Base-by-base conservation (phyloP, 176 grass and related monocot species). In the Pontederia paniculata region DNA sequence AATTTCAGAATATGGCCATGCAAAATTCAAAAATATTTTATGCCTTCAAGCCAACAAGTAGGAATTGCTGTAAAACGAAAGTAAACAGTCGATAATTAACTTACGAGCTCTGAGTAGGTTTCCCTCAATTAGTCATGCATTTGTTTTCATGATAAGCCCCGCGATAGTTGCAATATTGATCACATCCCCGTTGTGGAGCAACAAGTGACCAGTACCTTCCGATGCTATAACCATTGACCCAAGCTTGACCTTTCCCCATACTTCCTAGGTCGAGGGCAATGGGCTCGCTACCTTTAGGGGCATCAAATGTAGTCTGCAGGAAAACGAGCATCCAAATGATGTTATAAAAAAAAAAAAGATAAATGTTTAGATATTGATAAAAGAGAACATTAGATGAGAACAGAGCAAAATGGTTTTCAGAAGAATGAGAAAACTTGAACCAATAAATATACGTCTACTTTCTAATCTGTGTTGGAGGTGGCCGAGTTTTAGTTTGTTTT, bases 221-320 rank as follows among this genome's bases (percentile, higher is more conserved):
- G 77, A 89, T 87, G 42, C 72, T 77, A 73, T 71, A 42, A 17
- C 91, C 85, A 79, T 96, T 96, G 47, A 96, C 79, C 91, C 91
- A 96, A 65, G 71, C 91, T 76, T 89, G 91, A 6, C 91, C 91
- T 67, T 96, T 96, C 45, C 86, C 86, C 91, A 96, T 89, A 74
- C 86, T 89, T 66, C 91, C 91, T 60, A 96, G 74, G 75, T 76
- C 74, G 55, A 96, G 77, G 17, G 91, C 79, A 50, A 89, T 74
- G 23, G 91, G 86, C 48, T 83, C 82, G 17, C 60, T 78, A 62
- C 82, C 91, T 81, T 81, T 43, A 10, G 91, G 91, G 19, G 63
- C 68, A 89, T 87, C 80, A 86, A 89, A 96, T 47, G 60, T 63
- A 42, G 82, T 80, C 90, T 96, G 78, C 45, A 74, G 22, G 12